A percentile compares a stretch with the other conserved stretches of the same genome.
These are phyloP conservation scores for Alternaria novae-zelandiae DNA, from an alignment of 2,329 filamentous ascomycete genomes.

Conservation along the genomic window DNA sequence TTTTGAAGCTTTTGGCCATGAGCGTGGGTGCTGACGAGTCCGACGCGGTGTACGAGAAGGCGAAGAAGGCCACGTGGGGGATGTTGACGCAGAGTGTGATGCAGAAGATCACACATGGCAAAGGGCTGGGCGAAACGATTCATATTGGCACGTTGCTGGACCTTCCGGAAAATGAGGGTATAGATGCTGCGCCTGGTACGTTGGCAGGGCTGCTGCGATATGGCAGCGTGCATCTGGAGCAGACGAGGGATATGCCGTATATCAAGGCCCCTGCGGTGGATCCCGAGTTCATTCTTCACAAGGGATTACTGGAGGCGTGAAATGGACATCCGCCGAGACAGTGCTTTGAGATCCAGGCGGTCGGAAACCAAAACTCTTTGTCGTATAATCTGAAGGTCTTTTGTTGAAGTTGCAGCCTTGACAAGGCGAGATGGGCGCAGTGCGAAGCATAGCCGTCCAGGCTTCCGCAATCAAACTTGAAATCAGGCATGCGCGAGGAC, in stretches of 20 bases:
- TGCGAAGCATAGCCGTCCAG: not conserved
- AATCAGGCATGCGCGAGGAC: not conserved
- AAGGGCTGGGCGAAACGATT: constrained; percentile 30
- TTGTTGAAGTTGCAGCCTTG: not conserved
- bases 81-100: constrained; percentile 40
- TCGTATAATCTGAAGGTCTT: not conserved
- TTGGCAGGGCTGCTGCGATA: constrained; percentile 49
- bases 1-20: constrained; percentile 35
- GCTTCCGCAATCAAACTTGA: not conserved
- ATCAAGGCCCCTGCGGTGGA: constrained; percentile 22
- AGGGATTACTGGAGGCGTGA: constrained; percentile 25
- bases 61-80: constrained; percentile 35
- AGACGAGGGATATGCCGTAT: constrained; percentile 39
- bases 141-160: constrained; percentile 41
- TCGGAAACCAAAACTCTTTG: not conserved
- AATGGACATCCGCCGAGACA: not conserved
- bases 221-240: constrained; percentile 45
- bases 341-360: not conserved
- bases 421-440: not conserved
- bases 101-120: constrained; percentile 49
- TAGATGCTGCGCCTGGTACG: constrained; percentile 40
- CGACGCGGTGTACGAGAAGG: constrained; percentile 35
- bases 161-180: constrained; percentile 39
- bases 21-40: constrained; percentile 29
- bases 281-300: constrained; percentile 22